phyloP scores from a whole-genome alignment of 2,329 filamentous ascomycete genomes.

The Teratosphaeria zuluensis region DNA sequence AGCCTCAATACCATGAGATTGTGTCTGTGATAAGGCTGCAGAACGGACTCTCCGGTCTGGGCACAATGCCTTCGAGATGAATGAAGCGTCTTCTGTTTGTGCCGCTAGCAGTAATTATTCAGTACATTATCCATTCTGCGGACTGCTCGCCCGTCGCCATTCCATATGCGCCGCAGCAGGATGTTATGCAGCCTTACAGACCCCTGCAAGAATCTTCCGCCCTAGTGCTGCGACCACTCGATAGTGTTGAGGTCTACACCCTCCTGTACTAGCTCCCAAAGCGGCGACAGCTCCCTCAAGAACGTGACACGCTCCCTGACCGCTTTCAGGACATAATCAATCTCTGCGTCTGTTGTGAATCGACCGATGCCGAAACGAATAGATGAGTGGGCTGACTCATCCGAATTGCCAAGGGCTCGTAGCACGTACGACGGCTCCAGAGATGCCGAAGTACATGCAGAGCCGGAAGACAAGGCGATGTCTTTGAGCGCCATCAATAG shows the following conservation, averaged over 20 bases:
- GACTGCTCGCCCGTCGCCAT: not conserved
- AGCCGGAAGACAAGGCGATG: constrained; percentile 91
- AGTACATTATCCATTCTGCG: not conserved
- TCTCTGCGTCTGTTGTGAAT: constrained; percentile 90
- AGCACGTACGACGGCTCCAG: constrained; percentile 95
- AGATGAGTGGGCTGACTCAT: constrained; percentile 95
- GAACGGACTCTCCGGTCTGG: not conserved
- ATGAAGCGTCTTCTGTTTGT: not conserved
- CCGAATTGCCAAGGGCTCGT: constrained; percentile 85
- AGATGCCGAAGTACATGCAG: constrained; percentile 92
- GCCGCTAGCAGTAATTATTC: not conserved
- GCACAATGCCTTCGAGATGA: not conserved
- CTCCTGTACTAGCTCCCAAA: constrained; percentile 98
- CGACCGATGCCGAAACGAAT: constrained; percentile 96
- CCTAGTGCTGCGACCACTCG: constrained; percentile 91
- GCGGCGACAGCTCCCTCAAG: constrained; percentile 82
- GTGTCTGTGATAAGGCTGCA: not conserved
- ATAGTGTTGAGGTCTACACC: constrained; percentile 92
- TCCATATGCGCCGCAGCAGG: not conserved
- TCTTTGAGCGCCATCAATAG: constrained; percentile 97
- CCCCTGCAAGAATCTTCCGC: not conserved
- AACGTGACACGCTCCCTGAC: constrained; percentile 86
- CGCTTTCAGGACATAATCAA: constrained; percentile 94
- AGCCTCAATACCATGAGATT: not conserved
- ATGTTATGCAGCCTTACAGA: not conserved